Base-by-base conservation (phyloP, 2,329 filamentous ascomycete species). In the Diaporthe longicolla region DNA sequence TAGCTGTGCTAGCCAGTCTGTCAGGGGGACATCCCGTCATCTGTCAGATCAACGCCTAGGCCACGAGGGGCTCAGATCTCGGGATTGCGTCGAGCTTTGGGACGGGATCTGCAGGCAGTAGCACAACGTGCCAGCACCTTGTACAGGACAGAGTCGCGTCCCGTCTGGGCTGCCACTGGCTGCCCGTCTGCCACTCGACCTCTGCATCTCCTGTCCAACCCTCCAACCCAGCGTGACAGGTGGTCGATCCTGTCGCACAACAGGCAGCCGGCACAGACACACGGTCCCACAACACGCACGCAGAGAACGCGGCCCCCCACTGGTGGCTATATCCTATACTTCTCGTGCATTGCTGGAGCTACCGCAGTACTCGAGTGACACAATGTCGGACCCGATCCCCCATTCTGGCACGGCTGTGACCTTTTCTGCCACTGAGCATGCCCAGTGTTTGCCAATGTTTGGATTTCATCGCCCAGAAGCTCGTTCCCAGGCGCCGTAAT, bases 11-110 rank as follows among this genome's bases (percentile, higher is more conserved):
- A 24, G 54, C 13, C 68, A 19, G 58, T 52, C 66, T 52, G 57
- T 32, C 69, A 71, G 55, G 57, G 69, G 69, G 45, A 11, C 55
- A 59, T 52, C 40, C 29, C 29, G 45, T 48, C 54, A 70, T 59
- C 54, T 57, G 54, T 35, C 69, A 63, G 57, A 71, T 71, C 40
- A 48, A 37, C 48, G 45, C 58, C 43, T 10, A 70, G 26, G 45
- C 17, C 29, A 61, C 10, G 57, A 71, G 43, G n/a, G 45, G 43
- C 11, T 29, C 43, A 61, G 69, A 71, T 71, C 57, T 71, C 32
- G 69, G 69, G 29, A 71, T 26, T 32, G 32, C 29, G 21, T 63
- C 35, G 45, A 66, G 15, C 21, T 13, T 40, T 24, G 63, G 63
- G 63, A 52, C 29, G 26, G 26, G 45, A 66, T 66, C 61, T 66